phyloP scores from a whole-genome alignment of 2,329 filamentous ascomycete species.

The Colletotrichum eremochloae region DNA sequence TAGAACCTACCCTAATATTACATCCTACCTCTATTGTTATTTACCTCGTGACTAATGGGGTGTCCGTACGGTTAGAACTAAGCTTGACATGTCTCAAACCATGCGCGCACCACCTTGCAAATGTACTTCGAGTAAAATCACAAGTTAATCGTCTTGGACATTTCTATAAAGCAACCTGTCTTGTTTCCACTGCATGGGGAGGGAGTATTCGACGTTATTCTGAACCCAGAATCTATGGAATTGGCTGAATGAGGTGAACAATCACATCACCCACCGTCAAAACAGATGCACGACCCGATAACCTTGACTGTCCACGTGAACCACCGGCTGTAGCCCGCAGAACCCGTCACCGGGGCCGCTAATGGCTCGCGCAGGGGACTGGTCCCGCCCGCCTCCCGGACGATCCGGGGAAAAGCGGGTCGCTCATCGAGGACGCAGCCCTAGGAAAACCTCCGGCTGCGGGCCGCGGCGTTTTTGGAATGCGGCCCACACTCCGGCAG shows the following conservation, averaged over 20 bases:
- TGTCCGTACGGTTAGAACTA: accelerated
- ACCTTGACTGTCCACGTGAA: background rate
- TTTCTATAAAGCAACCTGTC: background rate
- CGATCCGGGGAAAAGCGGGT: conserved; percentile 9
- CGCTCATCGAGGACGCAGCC: background rate
- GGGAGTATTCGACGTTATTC: background rate
- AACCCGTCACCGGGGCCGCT: background rate
- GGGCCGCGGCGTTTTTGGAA: background rate
- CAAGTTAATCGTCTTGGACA: background rate
- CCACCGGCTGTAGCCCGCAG: background rate
- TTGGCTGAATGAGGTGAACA: background rate
- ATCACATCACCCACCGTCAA: background rate
- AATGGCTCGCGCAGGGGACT: no score
- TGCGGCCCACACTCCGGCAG: background rate
- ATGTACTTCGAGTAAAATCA: background rate
- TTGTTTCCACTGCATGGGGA: no score
- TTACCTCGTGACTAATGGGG: background rate
- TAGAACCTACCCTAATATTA: conserved; percentile 14
- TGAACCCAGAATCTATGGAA: background rate
- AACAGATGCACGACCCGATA: background rate
- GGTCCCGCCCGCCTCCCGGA: background rate
- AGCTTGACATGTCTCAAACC: no score
- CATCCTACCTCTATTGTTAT: background rate
- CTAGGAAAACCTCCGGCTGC: background rate
- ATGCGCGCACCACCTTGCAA: background rate